Evolutionary conservation across 495 filamentous ascomycete species (phyloP).

Genomic region (Aspergillus haitiensis): DNA sequence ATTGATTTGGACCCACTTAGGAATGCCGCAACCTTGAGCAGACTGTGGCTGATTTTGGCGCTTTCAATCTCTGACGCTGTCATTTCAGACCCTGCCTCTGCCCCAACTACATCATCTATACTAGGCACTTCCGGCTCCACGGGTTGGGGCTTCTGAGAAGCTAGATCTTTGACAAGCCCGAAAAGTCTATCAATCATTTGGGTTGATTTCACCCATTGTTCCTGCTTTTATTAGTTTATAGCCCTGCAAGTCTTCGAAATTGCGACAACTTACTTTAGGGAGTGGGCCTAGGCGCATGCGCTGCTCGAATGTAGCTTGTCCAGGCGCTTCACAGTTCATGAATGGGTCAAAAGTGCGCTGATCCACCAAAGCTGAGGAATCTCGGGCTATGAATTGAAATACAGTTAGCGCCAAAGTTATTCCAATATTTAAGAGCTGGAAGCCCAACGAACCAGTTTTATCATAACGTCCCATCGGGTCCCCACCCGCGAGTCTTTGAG

Average conservation of each 20-base stretch:
- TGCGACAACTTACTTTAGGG: slow-evolving; percentile 35
- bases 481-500: slow-evolving; percentile 44
- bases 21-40: slow-evolving; percentile 38
- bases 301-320: slow-evolving; percentile 43
- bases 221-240: slow-evolving; percentile 25
- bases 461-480: slow-evolving; percentile 37
- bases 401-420: slow-evolving; percentile 7
- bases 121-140: slow-evolving; percentile 30
- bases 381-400: slow-evolving; percentile 29
- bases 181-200: slow-evolving; percentile 41
- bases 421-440: neutral
- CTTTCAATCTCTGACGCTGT: slow-evolving; percentile 38
- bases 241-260: neutral
- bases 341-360: slow-evolving; percentile 42
- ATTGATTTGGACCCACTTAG: slow-evolving; percentile 40
- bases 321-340: slow-evolving; percentile 46
- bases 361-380: slow-evolving; percentile 32
- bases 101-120: slow-evolving; percentile 30
- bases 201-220: slow-evolving; percentile 41
- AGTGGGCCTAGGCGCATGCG: slow-evolving; percentile 42
- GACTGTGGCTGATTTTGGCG: slow-evolving; percentile 31
- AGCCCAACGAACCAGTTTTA: slow-evolving; percentile 36
- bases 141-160: slow-evolving; percentile 36
- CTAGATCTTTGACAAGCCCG: slow-evolving; percentile 34
- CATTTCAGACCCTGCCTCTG: slow-evolving; percentile 32